Base-by-base conservation (phyloP, 2,329 filamentous ascomycete genomes). In the Aspergillus awamori region DNA sequence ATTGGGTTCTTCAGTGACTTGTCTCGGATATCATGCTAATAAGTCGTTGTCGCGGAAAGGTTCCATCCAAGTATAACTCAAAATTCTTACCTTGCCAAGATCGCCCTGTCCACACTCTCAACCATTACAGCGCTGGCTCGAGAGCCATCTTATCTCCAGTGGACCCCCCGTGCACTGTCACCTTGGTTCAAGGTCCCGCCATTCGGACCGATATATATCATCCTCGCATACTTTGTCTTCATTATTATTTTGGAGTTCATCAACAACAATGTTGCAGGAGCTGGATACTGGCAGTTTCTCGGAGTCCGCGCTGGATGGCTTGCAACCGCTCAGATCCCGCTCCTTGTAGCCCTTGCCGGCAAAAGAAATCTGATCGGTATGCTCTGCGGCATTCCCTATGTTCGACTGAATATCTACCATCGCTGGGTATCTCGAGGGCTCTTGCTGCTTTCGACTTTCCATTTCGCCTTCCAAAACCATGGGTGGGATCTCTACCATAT, bases 391-490 rank as follows among this genome's bases (percentile, higher is more conserved):
- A 51, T 51, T 17, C 24, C 47, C 15, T 51, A 51, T 30, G 26
- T 51, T 3, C 47, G 47, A n/a, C 26, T 51, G 47, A 51, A 51
- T 8, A 20, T 51, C 4, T 51, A 51, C 2, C 47, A 51, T 30
- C 47, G 47, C 47, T 51, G 47, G 47, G 47, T 51, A 30, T 51
- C 47, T 4, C 26, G 47, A 11, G 47, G 47, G n/a, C 47, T 51
- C 1, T n/a, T 51, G 15, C 47, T 51, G 15, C 47, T 51, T 26
- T 51, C 47, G 4, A 51, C 47, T 28, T 51, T 51, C 6, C 47
- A 51, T 30, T 51, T 51, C 8, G 47, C 47, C 2, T 51, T 51
- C n/a, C 47, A 51, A 11, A 51, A 51, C 28, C 47, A 51, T 13
- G 47, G 47, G 8, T 51, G 47, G 47, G 47, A 51, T 10, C n/a